These are phyloP conservation scores for Pseudocercospora eumusae DNA, from an alignment of 2,329 filamentous ascomycete genomes.

Conservation along the genomic window DNA sequence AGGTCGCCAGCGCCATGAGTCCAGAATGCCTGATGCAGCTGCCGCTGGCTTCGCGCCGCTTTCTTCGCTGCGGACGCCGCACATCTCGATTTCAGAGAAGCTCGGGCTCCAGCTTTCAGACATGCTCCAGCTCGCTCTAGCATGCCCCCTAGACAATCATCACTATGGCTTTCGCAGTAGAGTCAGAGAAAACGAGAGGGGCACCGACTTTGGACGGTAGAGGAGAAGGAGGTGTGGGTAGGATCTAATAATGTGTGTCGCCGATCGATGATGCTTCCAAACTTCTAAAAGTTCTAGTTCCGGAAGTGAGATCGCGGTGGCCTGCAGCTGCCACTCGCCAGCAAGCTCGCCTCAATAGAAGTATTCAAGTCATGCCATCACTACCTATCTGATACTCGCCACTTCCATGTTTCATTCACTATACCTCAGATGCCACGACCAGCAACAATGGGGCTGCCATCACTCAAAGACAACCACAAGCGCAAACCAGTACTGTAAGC, in stretches of 20 bases:
- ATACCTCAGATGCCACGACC: not conserved
- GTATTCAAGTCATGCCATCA: not conserved
- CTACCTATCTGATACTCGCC: not conserved
- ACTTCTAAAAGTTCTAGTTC: not conserved
- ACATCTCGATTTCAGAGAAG: conserved; percentile 52
- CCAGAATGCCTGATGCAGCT: conserved; percentile 59
- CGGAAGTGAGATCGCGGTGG: not conserved
- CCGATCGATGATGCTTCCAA: conserved; percentile 2
- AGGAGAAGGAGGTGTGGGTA: no score
- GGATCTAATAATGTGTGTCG: no score
- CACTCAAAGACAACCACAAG: no score
- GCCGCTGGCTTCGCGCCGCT: conserved; percentile 48
- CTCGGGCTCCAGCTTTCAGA: conserved; percentile 58
- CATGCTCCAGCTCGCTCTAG: conserved; percentile 62
- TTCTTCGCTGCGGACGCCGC: conserved; percentile 34
- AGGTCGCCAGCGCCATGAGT: conserved; percentile 55
- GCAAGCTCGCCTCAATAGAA: not conserved
- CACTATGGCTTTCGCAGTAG: no score
- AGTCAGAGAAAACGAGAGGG: no score
- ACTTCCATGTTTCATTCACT: not conserved
- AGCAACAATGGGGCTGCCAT: no score
- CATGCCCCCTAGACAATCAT: conserved; percentile 46
- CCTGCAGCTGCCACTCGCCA: not conserved
- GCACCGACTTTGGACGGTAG: no score
- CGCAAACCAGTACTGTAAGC: no score